phyloP scores from a whole-genome alignment of 2,329 filamentous ascomycete genomes.

The Ophiostoma piceae region DNA sequence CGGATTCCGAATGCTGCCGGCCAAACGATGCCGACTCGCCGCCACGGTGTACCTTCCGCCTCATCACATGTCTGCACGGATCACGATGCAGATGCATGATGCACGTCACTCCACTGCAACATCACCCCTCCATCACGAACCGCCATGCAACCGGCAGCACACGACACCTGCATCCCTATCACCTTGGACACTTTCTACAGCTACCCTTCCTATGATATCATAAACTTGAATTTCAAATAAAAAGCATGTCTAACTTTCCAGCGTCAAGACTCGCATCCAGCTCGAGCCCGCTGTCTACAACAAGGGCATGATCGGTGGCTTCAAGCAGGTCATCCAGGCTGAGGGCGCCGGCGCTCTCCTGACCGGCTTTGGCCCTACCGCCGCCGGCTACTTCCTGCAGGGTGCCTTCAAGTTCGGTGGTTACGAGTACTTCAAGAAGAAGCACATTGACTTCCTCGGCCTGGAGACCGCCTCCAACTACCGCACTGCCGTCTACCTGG shows the following conservation, averaged over 20 bases:
- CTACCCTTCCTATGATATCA: background rate
- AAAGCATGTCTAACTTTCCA: constrained; percentile 34
- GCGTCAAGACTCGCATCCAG: constrained; percentile 84
- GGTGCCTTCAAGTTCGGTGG: constrained; percentile 83
- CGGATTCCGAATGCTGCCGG: too few relatives aligned
- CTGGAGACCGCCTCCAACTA: constrained; percentile 65
- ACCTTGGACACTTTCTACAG: background rate
- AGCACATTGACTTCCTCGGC: constrained; percentile 67
- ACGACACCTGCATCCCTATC: background rate
- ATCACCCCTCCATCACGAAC: background rate
- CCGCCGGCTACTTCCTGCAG: constrained; percentile 79
- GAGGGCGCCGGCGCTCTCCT: constrained; percentile 73
- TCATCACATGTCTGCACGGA: background rate
- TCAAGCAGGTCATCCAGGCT: constrained; percentile 67
- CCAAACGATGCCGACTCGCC: too few relatives aligned
- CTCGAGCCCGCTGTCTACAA: constrained; percentile 78
- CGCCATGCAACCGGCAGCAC: background rate
- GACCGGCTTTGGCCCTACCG: constrained; percentile 72
- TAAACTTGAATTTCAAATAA: background rate
- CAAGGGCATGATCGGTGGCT: constrained; percentile 70
- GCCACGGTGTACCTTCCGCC: background rate
- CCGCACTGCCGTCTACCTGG: constrained; percentile 68
- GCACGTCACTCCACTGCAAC: background rate
- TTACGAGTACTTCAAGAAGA: constrained; percentile 86
- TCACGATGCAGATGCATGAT: background rate